Evolutionary conservation across 495 filamentous ascomycete genomes (phyloP), one percentile per base, ranked within the genome.

Genomic region (Xylaria grammica): DNA sequence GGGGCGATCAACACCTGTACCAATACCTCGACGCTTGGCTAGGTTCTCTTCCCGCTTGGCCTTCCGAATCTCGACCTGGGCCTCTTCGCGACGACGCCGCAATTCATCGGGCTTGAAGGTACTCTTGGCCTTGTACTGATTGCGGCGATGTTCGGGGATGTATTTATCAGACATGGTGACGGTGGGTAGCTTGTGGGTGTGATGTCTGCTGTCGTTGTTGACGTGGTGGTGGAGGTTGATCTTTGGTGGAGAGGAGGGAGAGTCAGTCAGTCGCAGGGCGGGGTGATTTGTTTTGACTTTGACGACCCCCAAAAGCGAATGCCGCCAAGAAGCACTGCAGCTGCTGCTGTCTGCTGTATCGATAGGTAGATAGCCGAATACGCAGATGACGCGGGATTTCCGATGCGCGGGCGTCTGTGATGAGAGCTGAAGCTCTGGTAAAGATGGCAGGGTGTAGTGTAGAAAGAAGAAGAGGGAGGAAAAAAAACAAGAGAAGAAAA

Each of bases 81-180:
- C 92, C 78, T 99, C 96, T 75, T 99, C 96, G 77, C 96, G 96
- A 77, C 96, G 96, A 74, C 96, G 93, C 73, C 96, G 92, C 54
- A 99, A 89, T 82, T 99, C 96, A 78, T 99, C 96, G 68, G 93
- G 93, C 85, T 96, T 96, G 86, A 99, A 99, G 74, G 92, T 90
- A 76, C 89, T 91, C 84, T 95, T 96, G 64, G 96, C 96, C 88
- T 99, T 99, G 87, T 95, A 99, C 81, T 97, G 94, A 51, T 90
- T 97, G 73, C 96, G 95, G 74, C 96, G 93, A 86, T 99, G 96
- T 82, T 98, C 96, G 75, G 96, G 96, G 75, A 99, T 99, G 83
- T 97, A 99, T 52, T 94, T 91, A 74, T 99, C 96, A 72, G 94
- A 88, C 96, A 99, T 99, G 83, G 69, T 90, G 76, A 77, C 77